Percentiles rank a stretch among this genome's conserved stretches.
These are phyloP conservation scores for Aspergillus fumigatiaffinis DNA, from an alignment of 2,329 filamentous ascomycete species.

Conservation along the genomic window DNA sequence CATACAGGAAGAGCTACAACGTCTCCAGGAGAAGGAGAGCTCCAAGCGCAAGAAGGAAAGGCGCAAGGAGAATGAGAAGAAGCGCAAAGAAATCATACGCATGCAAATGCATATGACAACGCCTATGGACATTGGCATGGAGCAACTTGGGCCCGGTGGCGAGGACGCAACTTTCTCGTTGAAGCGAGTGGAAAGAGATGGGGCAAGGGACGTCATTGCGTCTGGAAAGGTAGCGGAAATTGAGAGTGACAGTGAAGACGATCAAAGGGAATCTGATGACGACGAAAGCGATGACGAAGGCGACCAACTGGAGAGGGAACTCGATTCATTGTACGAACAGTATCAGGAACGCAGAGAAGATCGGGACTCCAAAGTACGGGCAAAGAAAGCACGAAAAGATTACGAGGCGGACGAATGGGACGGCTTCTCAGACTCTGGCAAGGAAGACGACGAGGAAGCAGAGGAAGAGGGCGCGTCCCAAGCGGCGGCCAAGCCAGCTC, in stretches of 20 bases:
- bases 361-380: constrained; percentile 79
- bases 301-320: constrained; percentile 75
- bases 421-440: constrained; percentile 68
- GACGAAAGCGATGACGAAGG: constrained; percentile 70
- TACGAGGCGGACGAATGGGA: constrained; percentile 88
- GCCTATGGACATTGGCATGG: constrained; percentile 92
- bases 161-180: constrained; percentile 83
- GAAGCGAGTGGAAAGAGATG: constrained; percentile 73
- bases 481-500: constrained; percentile 27
- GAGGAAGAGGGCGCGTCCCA: constrained; percentile 53
- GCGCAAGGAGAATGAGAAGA: constrained; percentile 85
- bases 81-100: constrained; percentile 89
- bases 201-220: constrained; percentile 63
- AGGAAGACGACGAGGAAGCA: constrained; percentile 53
- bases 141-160: constrained; percentile 73
- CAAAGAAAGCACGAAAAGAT: constrained; percentile 81
- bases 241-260: constrained; percentile 58
- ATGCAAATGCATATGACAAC: constrained; percentile 97
- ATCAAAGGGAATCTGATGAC: constrained; percentile 54
- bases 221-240: constrained; percentile 72
- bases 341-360: constrained; percentile 78
- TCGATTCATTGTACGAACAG: constrained; percentile 82
- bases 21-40: constrained; percentile 73
- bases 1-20: constrained; percentile 82
- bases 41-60: constrained; percentile 77